phyloP scores from a whole-genome alignment of 257 asterid species.

The Coffea eugenioides region DNA sequence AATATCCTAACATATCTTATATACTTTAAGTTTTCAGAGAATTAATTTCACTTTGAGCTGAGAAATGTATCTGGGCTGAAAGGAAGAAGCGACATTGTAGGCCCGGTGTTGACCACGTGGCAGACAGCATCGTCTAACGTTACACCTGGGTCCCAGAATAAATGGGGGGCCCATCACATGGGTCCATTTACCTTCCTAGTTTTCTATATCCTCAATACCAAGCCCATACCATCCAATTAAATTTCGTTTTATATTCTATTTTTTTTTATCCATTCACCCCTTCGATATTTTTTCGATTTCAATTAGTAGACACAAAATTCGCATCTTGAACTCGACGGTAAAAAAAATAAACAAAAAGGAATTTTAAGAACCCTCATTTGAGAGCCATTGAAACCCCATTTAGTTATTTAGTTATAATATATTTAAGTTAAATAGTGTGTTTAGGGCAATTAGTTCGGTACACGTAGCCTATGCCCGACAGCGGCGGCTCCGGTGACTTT shows the following conservation, averaged over 20 bases:
- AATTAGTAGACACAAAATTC: too few relatives aligned
- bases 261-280: too few relatives aligned
- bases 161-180: slow-evolving; percentile 40
- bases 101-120: slow-evolving; percentile 58
- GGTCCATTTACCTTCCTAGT: slow-evolving; percentile 18
- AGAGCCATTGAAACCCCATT: too few relatives aligned
- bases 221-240: slow-evolving; percentile 3
- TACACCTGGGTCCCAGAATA: slow-evolving; percentile 40
- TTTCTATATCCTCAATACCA: background rate
- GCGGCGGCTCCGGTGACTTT: slow-evolving; percentile 16
- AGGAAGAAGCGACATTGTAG: slow-evolving; percentile 42
- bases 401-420: too few relatives aligned
- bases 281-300: too few relatives aligned
- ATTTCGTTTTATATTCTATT: background rate
- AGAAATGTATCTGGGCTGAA: slow-evolving; percentile 4
- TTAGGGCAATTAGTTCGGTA: background rate
- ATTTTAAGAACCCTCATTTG: too few relatives aligned
- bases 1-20: too few relatives aligned
- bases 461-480: background rate
- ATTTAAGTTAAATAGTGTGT: too few relatives aligned
- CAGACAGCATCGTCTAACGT: slow-evolving; percentile 46
- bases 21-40: background rate
- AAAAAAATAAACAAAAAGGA: too few relatives aligned
- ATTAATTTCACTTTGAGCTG: background rate
- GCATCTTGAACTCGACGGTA: too few relatives aligned